phyloP scores from a whole-genome alignment of 495 filamentous ascomycete genomes.

The Tuber calosporum region DNA sequence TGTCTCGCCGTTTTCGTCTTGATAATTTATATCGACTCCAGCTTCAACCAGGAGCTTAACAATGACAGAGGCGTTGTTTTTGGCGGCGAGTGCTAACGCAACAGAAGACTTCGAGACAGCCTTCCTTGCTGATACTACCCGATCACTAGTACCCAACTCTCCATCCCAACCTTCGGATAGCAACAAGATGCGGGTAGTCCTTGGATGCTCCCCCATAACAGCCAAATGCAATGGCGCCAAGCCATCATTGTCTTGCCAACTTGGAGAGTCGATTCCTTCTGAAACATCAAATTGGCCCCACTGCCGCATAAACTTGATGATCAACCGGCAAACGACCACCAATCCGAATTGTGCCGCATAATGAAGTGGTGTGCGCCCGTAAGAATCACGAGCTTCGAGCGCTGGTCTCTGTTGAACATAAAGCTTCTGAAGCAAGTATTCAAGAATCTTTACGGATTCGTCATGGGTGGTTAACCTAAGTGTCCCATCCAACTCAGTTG shows the following conservation, averaged over 20 bases:
- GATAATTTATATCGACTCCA: slow-evolving; percentile 72
- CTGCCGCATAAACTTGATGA: slow-evolving; percentile 77
- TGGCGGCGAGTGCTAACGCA: slow-evolving; percentile 79
- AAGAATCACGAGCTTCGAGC: slow-evolving; percentile 61
- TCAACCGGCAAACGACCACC: slow-evolving; percentile 72
- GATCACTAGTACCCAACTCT: slow-evolving; percentile 48
- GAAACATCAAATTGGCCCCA: slow-evolving; percentile 82
- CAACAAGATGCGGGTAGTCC: slow-evolving; percentile 72
- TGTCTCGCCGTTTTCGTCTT: slow-evolving; percentile 87
- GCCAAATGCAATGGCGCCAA: slow-evolving; percentile 85
- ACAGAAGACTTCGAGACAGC: slow-evolving; percentile 75
- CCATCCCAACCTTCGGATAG: slow-evolving; percentile 66
- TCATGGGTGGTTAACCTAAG: slow-evolving; percentile 61
- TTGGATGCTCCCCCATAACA: slow-evolving; percentile 81
- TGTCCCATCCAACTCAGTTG: slow-evolving; percentile 47
- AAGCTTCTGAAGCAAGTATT: slow-evolving; percentile 64
- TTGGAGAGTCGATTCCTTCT: slow-evolving; percentile 71
- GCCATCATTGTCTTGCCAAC: slow-evolving; percentile 90
- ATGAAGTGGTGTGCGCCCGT: slow-evolving; percentile 82
- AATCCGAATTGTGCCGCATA: slow-evolving; percentile 95
- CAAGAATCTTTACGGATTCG: slow-evolving; percentile 64
- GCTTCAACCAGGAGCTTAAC: slow-evolving; percentile 82
- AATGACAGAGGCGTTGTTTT: slow-evolving; percentile 72
- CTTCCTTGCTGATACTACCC: slow-evolving; percentile 57
- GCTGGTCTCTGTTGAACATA: slow-evolving; percentile 61